Conservation (phyloP, 2,329 filamentous ascomycete species). For the Hypoxylon sp. region DNA sequence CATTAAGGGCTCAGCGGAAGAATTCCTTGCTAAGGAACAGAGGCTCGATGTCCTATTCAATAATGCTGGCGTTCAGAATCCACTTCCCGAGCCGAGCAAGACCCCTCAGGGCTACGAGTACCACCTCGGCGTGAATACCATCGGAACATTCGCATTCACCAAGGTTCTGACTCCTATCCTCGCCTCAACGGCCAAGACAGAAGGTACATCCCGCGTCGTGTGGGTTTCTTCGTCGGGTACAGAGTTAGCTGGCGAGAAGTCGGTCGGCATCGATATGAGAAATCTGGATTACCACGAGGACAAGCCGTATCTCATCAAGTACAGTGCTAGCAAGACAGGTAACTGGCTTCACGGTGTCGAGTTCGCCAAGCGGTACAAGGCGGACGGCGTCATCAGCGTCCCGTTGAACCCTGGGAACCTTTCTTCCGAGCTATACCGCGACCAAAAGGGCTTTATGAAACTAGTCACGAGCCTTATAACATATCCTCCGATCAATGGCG, state of each 20-base stretch:
- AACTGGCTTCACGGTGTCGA: slow-evolving; percentile 49
- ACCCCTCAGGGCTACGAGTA: slow-evolving; percentile 54
- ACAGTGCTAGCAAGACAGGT: slow-evolving; percentile 48
- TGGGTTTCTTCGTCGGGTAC: slow-evolving; percentile 50
- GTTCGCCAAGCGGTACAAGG: slow-evolving; percentile 44
- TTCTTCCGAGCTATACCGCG: slow-evolving; percentile 48
- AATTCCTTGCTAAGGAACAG: slow-evolving; percentile 56
- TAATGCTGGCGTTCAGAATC: slow-evolving; percentile 59
- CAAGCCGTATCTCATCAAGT: slow-evolving; percentile 37
- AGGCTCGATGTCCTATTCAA: slow-evolving; percentile 60
- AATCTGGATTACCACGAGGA: slow-evolving; percentile 44
- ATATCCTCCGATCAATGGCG: slow-evolving; percentile 52
- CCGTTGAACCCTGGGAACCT: slow-evolving; percentile 52
- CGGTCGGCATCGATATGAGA: slow-evolving; percentile 43
- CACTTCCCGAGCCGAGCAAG: slow-evolving; percentile 40
- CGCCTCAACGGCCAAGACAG: slow-evolving; percentile 43
- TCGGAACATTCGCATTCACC: slow-evolving; percentile 53
- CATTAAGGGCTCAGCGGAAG: slow-evolving; percentile 57
- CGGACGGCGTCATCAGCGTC: slow-evolving; percentile 48
- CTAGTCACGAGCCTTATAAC: slow-evolving; percentile 22
- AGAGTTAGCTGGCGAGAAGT: slow-evolving; percentile 37
- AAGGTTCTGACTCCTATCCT: slow-evolving; percentile 49
- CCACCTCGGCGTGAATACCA: slow-evolving; percentile 51
- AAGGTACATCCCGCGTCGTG: slow-evolving; percentile 48
- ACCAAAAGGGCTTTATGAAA: slow-evolving; percentile 27